Base-by-base conservation (phyloP, 495 filamentous ascomycete genomes). In the Annulohypoxylon bovei region DNA sequence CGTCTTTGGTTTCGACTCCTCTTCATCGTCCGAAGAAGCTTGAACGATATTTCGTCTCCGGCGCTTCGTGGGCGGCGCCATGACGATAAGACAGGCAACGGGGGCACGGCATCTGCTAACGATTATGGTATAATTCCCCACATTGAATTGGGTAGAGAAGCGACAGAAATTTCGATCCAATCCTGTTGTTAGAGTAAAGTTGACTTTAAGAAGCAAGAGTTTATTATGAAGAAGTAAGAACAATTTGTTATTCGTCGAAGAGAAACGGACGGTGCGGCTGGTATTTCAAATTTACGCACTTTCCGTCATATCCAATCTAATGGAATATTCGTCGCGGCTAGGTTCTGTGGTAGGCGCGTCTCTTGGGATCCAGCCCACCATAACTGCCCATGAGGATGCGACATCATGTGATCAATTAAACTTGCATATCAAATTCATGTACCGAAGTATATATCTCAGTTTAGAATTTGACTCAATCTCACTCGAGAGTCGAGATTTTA, bases 51-150 rank as follows among this genome's bases (percentile, higher is more conserved):
- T 81, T 62, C 81, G 81, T 75, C 81, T 86, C 68, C 80, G 81
- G 65, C 86, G 84, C 80, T 86, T 87, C 65, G 84, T 78, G 65
- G 85, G 82, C 72, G 85, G 84, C 73, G 84, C 82, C 85, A 88
- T 87, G 67, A 74, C 77, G 76, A 75, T 46, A 70, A 58, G 50
- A 53, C 20, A 27, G 20, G 20, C 28, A 49, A 64, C 33, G 59
- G 27, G 33, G 33, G 62, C 54, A 44, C 68, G 70, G 70, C 73
- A 77, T 77, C 70, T 65, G 67, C 37, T 47, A 59, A 33, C 39
- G n/a, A 42, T 42, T 42, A 30, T 14, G 33, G 32, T 47, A 25
- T 37, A 50, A 60, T 46, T 60, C 59, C 49, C 73, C 35, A 68
- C 42, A 68, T 65, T 44, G 44, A 35, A 20, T 28, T 3, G 3